Base-by-base conservation (phyloP, 2,329 filamentous ascomycete genomes). In the Endocalyx cinctus region DNA sequence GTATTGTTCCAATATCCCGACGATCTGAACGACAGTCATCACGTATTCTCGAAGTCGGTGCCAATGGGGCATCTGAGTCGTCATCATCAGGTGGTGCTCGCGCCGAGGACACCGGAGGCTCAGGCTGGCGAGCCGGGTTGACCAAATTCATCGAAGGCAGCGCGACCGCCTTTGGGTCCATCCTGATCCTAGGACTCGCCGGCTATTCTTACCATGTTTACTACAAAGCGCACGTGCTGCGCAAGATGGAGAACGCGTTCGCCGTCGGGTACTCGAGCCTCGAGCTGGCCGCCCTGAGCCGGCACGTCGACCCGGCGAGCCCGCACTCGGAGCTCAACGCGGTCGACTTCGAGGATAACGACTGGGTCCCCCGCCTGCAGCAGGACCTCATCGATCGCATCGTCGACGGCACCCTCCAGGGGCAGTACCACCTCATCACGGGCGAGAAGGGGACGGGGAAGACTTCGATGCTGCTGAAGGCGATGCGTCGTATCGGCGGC, bases 391-490 rank as follows among this genome's bases (percentile, higher is more conserved):
- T 97, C 41, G 82, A 97, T 57, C 69, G 64, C 12, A 95, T 97
- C 43, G 74, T 97, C n/a, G 66, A 72, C 29, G 92, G 92, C 2
- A 64, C 70, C 4, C 68, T 75, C 19, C 67, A 69, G 27, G 92
- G 92, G 8, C 87, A 92, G 54, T 97, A 97, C 54, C 86, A 92
- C 59, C 71, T 97, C 2, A 68, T 97, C 2, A 79, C 96, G 16
- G 90, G 90, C 27, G 90, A 96, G 55, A 97, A 97, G 63, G 90
- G 90, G 10, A 94, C 86, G 0, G 90, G 90, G 6, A 97, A 97
- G 66, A 92, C 85, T 35, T 92, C 85, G 46, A 96, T 97, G 90
- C 67, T 97, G 19, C 50, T 97, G 15, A 87, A 96, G 56, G 87
- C 87, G 11, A 97, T 97, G 89, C 79, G 82, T 37, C 90, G 90